phyloP scores from a whole-genome alignment of 2,329 filamentous ascomycete species.

The Nemania diffusa region DNA sequence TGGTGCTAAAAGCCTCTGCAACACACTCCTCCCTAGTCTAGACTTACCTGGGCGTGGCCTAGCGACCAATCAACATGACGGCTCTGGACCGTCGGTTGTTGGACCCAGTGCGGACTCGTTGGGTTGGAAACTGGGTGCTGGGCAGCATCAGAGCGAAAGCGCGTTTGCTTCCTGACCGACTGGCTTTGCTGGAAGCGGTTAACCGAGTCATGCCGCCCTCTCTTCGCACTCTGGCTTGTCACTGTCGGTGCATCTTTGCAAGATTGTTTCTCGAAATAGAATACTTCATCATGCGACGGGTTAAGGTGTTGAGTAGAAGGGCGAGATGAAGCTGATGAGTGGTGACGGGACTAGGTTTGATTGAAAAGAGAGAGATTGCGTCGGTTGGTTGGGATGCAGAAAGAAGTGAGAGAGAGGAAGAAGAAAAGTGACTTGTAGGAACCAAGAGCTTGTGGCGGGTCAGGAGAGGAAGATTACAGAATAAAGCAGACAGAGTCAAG shows the following conservation, averaged over 20 bases:
- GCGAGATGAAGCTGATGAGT: neutral
- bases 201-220: constrained; percentile 45
- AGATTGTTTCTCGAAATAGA: neutral
- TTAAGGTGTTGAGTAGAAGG: neutral
- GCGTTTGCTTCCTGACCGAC: constrained; percentile 13
- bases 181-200: constrained; percentile 35
- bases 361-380: constrained; percentile 17
- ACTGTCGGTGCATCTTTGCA: constrained; percentile 13
- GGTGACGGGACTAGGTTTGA: constrained; percentile 2
- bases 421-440: constrained; percentile 46
- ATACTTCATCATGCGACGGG: neutral
- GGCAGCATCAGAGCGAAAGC: constrained; percentile 30
- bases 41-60: constrained; percentile 22
- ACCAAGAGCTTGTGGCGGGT: constrained; percentile 43
- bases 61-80: constrained; percentile 36
- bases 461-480: constrained; percentile 45
- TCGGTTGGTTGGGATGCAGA: constrained; percentile 7
- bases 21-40: constrained; percentile 38
- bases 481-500: constrained; percentile 46
- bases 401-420: constrained; percentile 22
- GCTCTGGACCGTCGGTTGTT: constrained; percentile 35
- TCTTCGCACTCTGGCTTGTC: constrained; percentile 3
- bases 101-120: constrained; percentile 42
- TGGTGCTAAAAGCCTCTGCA: constrained; percentile 44
- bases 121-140: constrained; percentile 20